These are phyloP conservation scores for Coemansia sp. DNA, from an alignment of 192 early-diverging fungal species.

Conservation along the genomic window DNA sequence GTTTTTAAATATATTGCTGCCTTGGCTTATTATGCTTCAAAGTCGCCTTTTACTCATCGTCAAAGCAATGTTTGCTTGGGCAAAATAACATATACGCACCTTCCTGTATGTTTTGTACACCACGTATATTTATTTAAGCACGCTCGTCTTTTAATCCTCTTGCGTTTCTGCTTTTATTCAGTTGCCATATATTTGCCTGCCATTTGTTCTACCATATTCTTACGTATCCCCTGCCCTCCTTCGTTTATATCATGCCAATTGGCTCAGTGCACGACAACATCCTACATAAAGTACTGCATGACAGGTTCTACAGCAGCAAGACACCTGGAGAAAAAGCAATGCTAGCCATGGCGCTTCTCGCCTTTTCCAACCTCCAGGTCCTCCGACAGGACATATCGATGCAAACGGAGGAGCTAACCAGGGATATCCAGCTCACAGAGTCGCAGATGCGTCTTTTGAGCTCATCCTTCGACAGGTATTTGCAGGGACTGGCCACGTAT, in stretches of 20 bases:
- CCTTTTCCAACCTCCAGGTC: slow-evolving; percentile 8
- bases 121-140: no score
- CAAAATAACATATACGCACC: no score
- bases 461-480: slow-evolving; percentile 10
- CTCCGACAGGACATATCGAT: slow-evolving; percentile 21
- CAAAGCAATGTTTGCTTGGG: no score
- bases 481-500: slow-evolving; percentile 12
- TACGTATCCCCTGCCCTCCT: no score
- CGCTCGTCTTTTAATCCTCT: no score
- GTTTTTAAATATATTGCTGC: no score
- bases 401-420: slow-evolving; percentile 14
- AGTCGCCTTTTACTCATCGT: no score
- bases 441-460: slow-evolving; percentile 13
- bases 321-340: slow-evolving; percentile 22
- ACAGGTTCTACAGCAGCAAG: slow-evolving; percentile 25
- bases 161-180: no score
- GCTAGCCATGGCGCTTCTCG: slow-evolving; percentile 21
- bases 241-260: slow-evolving; percentile 38
- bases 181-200: no score
- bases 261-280: slow-evolving; percentile 23
- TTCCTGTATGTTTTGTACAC: no score
- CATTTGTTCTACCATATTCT: no score
- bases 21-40: no score
- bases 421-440: slow-evolving; percentile 24
- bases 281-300: slow-evolving; percentile 28